phyloP scores from a whole-genome alignment of 2,329 filamentous ascomycete genomes.

The Juglanconis oblonga region DNA sequence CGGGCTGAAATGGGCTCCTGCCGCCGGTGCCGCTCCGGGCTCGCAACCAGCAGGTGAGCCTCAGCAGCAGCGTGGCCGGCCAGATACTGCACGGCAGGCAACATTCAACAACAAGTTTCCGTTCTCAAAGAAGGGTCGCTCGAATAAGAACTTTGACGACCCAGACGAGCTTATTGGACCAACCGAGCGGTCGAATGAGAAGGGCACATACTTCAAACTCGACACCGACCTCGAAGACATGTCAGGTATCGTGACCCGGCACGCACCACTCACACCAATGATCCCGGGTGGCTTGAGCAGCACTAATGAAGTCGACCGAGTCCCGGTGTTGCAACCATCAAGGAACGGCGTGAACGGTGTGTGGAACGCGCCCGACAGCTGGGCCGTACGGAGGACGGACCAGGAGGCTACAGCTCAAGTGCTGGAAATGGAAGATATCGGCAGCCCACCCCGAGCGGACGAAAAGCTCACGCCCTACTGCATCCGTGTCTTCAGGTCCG shows the following conservation, averaged over 20 bases:
- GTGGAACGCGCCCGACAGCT: constrained; percentile 96
- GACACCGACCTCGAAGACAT: constrained; percentile 89
- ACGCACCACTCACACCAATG: constrained; percentile 68
- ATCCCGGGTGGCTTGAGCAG: constrained; percentile 47
- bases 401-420: constrained; percentile 54
- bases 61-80: constrained; percentile 12
- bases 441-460: constrained; percentile 65
- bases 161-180: constrained; percentile 58
- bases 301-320: constrained; percentile 40
- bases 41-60: constrained; percentile 1
- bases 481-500: constrained; percentile 90
- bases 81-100: constrained; percentile 37
- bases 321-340: constrained; percentile 26
- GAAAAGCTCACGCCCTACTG: constrained; percentile 79
- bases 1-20: constrained; percentile 22
- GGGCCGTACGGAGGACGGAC: constrained; percentile 80
- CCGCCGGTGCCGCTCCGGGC: constrained; percentile 10
- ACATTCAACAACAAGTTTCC: constrained; percentile 63
- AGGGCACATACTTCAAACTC: constrained; percentile 67
- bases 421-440: constrained; percentile 66
- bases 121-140: constrained; percentile 56
- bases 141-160: constrained; percentile 46
- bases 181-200: constrained; percentile 49
- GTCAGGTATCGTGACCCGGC: constrained; percentile 81
- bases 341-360: constrained; percentile 48